Percentiles rank a stretch among this genome's conserved stretches.
These are phyloP conservation scores for Penicillium oxalicum DNA, from an alignment of 2,329 filamentous ascomycete species.

Conservation along the genomic window DNA sequence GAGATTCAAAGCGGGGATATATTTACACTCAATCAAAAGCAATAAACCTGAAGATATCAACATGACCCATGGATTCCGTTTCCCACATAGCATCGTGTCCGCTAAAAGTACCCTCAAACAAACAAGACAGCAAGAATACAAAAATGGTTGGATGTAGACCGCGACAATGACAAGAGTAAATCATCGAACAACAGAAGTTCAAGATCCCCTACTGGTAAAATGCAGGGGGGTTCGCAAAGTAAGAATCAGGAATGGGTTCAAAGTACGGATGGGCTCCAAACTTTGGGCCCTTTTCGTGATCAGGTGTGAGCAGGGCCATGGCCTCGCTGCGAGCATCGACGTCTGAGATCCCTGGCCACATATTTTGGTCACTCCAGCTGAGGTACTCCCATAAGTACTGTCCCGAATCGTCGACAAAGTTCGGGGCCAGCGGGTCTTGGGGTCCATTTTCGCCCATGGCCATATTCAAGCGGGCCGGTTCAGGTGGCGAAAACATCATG, in stretches of 20 bases:
- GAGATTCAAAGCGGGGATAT: background rate
- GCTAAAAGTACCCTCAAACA: background rate
- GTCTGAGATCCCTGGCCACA: slow-evolving; percentile 28
- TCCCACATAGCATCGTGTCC: background rate
- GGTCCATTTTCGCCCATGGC: slow-evolving; percentile 19
- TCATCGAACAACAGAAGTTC: too few relatives aligned
- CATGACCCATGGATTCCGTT: background rate
- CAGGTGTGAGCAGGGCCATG: slow-evolving; percentile 20
- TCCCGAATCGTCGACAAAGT: slow-evolving; percentile 25
- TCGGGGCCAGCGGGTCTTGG: slow-evolving; percentile 19
- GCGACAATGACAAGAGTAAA: too few relatives aligned
- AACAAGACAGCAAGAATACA: background rate
- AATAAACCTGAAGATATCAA: background rate
- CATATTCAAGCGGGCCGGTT: slow-evolving; percentile 15
- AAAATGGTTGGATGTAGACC: background rate
- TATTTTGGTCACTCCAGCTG: slow-evolving; percentile 33
- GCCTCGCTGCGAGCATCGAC: slow-evolving; percentile 20
- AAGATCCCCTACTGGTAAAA: slow-evolving; percentile 12
- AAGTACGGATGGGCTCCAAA: slow-evolving; percentile 17
- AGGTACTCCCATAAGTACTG: slow-evolving; percentile 36
- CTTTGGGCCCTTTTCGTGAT: slow-evolving; percentile 24
- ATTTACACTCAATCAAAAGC: slow-evolving; percentile 1
- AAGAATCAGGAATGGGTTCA: slow-evolving; percentile 23
- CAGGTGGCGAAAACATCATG: slow-evolving; percentile 12
- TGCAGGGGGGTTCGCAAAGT: slow-evolving; percentile 21